A percentile compares a stretch with the other conserved stretches of the same genome.
Conservation (phyloP, 805 yeast species). For the Candida methanosorbosa region DNA sequence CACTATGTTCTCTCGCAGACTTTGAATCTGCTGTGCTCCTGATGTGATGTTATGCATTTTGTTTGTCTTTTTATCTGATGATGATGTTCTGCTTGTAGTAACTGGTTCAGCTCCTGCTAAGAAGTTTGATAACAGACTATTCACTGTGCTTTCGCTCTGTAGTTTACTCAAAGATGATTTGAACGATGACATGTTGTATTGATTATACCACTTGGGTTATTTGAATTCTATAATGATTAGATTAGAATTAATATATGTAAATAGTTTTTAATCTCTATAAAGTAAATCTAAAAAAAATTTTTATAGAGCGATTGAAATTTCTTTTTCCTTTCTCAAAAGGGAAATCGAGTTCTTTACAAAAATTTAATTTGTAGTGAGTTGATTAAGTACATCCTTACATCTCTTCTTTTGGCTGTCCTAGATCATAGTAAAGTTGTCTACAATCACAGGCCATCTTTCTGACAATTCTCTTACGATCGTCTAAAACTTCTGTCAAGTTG, state of each 20-base stretch:
- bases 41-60: constrained; percentile 3
- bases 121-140: constrained; percentile 17
- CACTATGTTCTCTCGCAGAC: constrained; percentile 10
- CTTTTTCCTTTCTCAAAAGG: too few species aligned
- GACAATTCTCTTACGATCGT: constrained; percentile 66
- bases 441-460: constrained; percentile 73
- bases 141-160: constrained; percentile 14
- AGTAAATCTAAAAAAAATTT: too few species aligned
- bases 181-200: constrained; percentile 3
- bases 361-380: too few species aligned
- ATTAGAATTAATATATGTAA: too few species aligned
- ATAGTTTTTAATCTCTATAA: too few species aligned
- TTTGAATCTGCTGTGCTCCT: constrained; percentile 18
- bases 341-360: too few species aligned
- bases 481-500: constrained; percentile 45
- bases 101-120: constrained; percentile 14
- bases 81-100: too few species aligned
- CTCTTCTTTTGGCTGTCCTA: constrained; percentile 18
- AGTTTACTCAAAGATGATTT: constrained; percentile 10
- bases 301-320: too few species aligned
- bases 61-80: constrained; percentile 4
- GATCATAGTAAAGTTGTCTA: constrained; percentile 66
- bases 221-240: too few species aligned
- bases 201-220: background rate
- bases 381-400: background rate